Evolutionary conservation across 1,139 yeast species (phyloP).

Genomic region (Magnusiomyces tetraspermus): DNA sequence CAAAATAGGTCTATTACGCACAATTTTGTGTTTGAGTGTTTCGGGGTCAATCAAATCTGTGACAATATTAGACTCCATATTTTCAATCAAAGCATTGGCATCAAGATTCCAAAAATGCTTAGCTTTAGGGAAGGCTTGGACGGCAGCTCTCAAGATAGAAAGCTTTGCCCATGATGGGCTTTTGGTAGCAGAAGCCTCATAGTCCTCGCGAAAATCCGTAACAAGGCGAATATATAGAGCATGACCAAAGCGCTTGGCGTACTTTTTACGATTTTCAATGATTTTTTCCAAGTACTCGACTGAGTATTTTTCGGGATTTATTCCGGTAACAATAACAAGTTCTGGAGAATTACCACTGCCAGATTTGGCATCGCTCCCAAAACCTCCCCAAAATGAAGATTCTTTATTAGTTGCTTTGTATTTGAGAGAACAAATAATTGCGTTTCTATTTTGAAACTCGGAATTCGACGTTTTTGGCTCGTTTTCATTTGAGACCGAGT

Average conservation of each 20-base stretch:
- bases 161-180: constrained; percentile 48
- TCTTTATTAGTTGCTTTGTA: neutral
- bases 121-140: constrained; percentile 78
- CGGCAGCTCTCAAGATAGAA: constrained; percentile 67
- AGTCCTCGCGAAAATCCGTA: constrained; percentile 45
- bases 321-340: constrained; percentile 58
- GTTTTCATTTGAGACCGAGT: neutral
- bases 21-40: constrained; percentile 45
- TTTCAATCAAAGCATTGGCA: constrained; percentile 53
- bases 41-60: constrained; percentile 48
- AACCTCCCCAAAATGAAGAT: neutral
- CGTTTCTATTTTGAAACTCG: constrained; percentile 4
- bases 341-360: constrained; percentile 4
- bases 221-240: constrained; percentile 74
- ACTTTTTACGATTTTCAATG: constrained; percentile 75
- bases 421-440: neutral
- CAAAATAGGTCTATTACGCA: constrained; percentile 58
- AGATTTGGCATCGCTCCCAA: neutral
- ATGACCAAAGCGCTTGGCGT: constrained; percentile 64
- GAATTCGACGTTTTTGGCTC: neutral
- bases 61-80: constrained; percentile 47
- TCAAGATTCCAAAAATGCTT: constrained; percentile 81
- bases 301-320: constrained; percentile 66
- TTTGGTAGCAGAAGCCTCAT: constrained; percentile 9
- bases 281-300: constrained; percentile 50